These are phyloP conservation scores for Chlorella variabilis DNA, from an alignment of 163 green algal genomes.

Conservation along the genomic window DNA sequence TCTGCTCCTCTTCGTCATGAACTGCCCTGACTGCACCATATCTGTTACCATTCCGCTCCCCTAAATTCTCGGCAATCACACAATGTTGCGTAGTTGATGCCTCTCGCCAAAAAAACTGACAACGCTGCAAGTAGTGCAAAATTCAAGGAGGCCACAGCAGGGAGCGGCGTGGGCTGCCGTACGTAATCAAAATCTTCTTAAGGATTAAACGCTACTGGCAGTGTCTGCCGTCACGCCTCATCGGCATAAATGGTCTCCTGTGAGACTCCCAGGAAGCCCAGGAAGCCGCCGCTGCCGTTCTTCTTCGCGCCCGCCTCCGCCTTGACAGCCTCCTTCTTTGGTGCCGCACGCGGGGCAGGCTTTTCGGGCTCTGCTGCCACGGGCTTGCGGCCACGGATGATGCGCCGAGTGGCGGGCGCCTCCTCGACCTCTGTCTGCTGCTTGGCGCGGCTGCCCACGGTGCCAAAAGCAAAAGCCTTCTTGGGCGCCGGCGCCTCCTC, in stretches of 20 bases:
- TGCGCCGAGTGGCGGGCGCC: neutral
- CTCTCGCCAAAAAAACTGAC: too few relatives aligned
- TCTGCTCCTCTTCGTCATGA: neutral
- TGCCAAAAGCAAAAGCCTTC: slow-evolving; percentile 25
- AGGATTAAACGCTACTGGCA: too few relatives aligned
- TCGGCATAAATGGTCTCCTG: slow-evolving; percentile 26
- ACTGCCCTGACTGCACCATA: too few relatives aligned
- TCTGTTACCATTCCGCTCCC: too few relatives aligned
- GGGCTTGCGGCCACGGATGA: slow-evolving; percentile 25
- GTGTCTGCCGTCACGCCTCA: slow-evolving; percentile 26
- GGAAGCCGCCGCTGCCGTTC: slow-evolving; percentile 33
- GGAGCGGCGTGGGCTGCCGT: too few relatives aligned
- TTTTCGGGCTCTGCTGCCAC: slow-evolving; percentile 6
- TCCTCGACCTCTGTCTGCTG: neutral
- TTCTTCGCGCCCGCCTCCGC: neutral
- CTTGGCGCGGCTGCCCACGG: slow-evolving; percentile 3
- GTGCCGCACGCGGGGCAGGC: neutral
- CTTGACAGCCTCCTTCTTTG: neutral
- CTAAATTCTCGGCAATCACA: too few relatives aligned
- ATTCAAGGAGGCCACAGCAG: too few relatives aligned
- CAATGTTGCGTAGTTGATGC: too few relatives aligned
- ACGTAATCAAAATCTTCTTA: too few relatives aligned
- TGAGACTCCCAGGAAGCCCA: slow-evolving; percentile 10
- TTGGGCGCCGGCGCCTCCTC: neutral
- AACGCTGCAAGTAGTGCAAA: too few relatives aligned